A percentile compares a stretch with the other conserved stretches of the same genome.
Conservation (phyloP, 345 rosid genomes). For the Eutrema yunnanense region DNA sequence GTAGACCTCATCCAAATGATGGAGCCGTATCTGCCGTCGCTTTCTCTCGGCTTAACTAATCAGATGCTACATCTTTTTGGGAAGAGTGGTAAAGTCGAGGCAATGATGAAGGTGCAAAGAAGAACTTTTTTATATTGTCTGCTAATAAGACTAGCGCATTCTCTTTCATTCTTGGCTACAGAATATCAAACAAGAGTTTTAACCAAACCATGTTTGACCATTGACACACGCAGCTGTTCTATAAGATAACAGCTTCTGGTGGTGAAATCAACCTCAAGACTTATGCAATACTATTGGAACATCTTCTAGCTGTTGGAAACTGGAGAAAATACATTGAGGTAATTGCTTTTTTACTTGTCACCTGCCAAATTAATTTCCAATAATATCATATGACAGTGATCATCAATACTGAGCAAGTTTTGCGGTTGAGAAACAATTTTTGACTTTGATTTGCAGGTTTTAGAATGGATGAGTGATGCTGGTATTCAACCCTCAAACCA, state of each 20-base stretch:
- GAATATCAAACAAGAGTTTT: not conserved
- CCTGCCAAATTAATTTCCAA: not conserved
- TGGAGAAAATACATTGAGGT: slow-evolving; percentile 99
- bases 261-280: slow-evolving; percentile 52
- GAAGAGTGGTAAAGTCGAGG: slow-evolving; percentile 75
- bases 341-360: not conserved
- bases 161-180: not conserved
- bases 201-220: not conserved
- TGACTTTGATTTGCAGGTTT: slow-evolving; percentile 42
- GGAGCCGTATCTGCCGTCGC: slow-evolving; percentile 55
- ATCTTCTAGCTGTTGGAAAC: slow-evolving; percentile 71
- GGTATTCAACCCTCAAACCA: slow-evolving; percentile 59
- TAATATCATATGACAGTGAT: not conserved
- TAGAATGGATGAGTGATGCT: slow-evolving; percentile 82
- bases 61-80: slow-evolving; percentile 77
- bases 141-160: not conserved
- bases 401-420: not conserved
- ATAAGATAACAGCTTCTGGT: slow-evolving; percentile 59
- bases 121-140: not conserved
- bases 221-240: slow-evolving; percentile 52
- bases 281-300: slow-evolving; percentile 58
- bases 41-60: slow-evolving; percentile 64
- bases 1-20: slow-evolving; percentile 48
- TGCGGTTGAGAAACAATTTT: not conserved
- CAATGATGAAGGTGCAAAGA: slow-evolving; percentile 65